phyloP scores from a whole-genome alignment of 441 rosid species.

The California macrophylla region DNA sequence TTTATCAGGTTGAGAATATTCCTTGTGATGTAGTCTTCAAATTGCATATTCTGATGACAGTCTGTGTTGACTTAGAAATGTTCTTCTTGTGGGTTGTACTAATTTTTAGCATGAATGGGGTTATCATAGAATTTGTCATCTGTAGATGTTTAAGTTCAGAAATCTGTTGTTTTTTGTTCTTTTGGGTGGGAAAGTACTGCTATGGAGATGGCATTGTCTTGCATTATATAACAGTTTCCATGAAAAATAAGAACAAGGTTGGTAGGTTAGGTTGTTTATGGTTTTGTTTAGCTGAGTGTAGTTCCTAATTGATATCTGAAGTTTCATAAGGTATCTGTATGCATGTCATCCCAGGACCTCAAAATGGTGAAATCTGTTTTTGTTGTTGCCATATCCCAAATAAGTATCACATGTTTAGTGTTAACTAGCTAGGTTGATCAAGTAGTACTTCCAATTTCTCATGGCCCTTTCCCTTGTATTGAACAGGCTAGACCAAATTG shows the following conservation, averaged over 20 bases:
- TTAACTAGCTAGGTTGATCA: slow-evolving; percentile 5
- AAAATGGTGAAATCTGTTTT: neutral
- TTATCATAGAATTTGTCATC: neutral
- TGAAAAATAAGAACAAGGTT: neutral
- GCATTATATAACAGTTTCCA: too few species aligned
- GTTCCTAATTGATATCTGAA: neutral
- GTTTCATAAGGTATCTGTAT: neutral
- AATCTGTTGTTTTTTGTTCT: neutral
- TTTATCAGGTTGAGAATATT: neutral
- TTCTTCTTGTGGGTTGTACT: neutral
- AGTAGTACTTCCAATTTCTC: slow-evolving; percentile 7
- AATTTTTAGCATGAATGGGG: neutral
- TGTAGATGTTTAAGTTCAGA: neutral
- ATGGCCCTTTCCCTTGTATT: slow-evolving; percentile 19
- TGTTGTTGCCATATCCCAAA: neutral
- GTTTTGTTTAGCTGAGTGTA: neutral
- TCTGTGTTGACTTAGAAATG: neutral
- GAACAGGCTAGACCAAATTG: slow-evolving; percentile 45
- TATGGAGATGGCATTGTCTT: neutral
- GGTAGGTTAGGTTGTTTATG: neutral
- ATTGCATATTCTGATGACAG: neutral
- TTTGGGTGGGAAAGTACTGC: neutral
- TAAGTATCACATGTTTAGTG: neutral
- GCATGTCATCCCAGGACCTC: neutral
- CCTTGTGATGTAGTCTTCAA: neutral